Base-by-base conservation (phyloP, 2,329 filamentous ascomycete genomes). In the Stagonosporopsis cucurbitacearum region DNA sequence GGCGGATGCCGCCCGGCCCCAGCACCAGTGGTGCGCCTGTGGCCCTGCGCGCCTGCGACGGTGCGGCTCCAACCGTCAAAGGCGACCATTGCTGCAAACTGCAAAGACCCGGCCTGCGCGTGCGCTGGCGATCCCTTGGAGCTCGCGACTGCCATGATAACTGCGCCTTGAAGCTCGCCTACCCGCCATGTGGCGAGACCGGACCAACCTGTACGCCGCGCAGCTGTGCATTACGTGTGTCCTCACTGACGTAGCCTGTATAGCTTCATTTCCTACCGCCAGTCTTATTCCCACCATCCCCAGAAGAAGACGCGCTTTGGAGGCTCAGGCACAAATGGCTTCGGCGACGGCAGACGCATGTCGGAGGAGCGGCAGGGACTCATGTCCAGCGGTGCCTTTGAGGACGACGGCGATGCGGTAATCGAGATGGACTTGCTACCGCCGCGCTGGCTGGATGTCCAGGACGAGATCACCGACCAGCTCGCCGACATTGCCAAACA, bases 351-450 rank as follows among this genome's bases (percentile, higher is more conserved):
- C 66, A 68, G 80, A 54, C 66, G 71, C 52, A 68, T 78, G 47
- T 79, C 81, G 39, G 85, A 88, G 68, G 88, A 91, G 77, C 84
- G 86, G 56, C 90, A 91, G 64, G 92, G 94, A 36, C 89, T 99
- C 68, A 90, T 99, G 73, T 90, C 92, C 60, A 83, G 86, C 51
- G 87, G 85, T 68, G 88, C 88, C 66, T 92, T 90, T 73, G 86
- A 84, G 45, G 90, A 96, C 75, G 91, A 96, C 77, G 92, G 92
- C 72, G 94, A 98, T 77, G 90, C 91, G 19, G 87, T 99, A 54
- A 98, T 99, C 69, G 95, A 99, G 81, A 98, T 99, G 95, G 94
- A 98, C 77, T 81, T 96, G 35, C 83, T 99, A 17, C 95, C 95
- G 22, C 95, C 95, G 49, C 88, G 95, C 58, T 99, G 95, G 95